Evolutionary conservation across 176 grass and related monocot species (phyloP), one percentile per base, ranked within the genome.

Genomic region (Olyra latifolia): DNA sequence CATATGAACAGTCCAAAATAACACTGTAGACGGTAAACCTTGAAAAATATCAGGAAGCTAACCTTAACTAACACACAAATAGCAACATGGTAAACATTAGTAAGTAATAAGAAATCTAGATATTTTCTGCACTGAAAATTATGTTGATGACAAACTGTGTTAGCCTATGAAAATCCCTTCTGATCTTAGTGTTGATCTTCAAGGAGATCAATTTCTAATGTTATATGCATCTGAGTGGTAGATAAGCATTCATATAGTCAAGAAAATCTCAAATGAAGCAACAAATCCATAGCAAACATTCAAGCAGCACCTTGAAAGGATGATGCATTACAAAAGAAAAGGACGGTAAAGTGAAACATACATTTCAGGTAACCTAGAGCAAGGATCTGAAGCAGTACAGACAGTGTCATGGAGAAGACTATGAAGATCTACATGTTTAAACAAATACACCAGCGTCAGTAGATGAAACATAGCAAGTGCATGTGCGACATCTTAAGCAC

Each of bases 341-440:
- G 0, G 17, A 5, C 3, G 23, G 50, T 20, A 7, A 56, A 10
- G 35, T 20, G 11, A 56, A 10, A 28, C 45, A 23, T 89, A 95
- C 96, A 88, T 86, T 93, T 93, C 41, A 98, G 81, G 79, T 89
- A 98, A 69, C 80, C 86, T 80, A 98, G 89, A 85, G 86, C 66
- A 73, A 95, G 88, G 66, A 93, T 85, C 81, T 98, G 85, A 84
- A 98, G 85, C 28, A 95, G 30, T 29, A 88, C 81, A 59, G 90
- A 90, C 13, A 89, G 66, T 7, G 62, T 16, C 49, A 90, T 66
- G 58, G 96, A 91, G 74, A 98, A 98, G 55, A 77, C 19, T 29
- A 98, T 89, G 77, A 98, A 98, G 3, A 94, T 81, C 95, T 98
- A 77, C 41, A 84, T 74, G 47, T 30, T 85, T 46, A 87, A 64